phyloP scores from a whole-genome alignment of 768 basidiomycete species.

The Kwoniella dejecticola region DNA sequence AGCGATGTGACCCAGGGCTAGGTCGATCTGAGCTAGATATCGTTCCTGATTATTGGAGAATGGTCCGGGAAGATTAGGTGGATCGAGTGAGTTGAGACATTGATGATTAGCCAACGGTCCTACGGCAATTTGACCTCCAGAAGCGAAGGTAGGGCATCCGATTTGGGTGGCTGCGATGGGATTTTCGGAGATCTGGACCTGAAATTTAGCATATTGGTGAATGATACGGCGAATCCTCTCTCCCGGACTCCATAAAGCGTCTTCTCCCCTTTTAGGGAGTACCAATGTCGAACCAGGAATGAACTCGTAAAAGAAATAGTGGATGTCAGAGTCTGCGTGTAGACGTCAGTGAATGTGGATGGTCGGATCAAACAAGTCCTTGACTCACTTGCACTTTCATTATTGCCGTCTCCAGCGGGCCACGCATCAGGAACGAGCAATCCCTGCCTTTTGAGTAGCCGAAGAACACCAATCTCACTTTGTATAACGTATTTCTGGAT shows the following conservation, averaged over 20 bases:
- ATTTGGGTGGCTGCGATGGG: neutral
- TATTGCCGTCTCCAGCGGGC: neutral
- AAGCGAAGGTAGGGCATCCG: neutral
- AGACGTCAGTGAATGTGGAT: neutral
- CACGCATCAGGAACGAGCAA: neutral
- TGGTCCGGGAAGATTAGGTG: slow-evolving; percentile 21
- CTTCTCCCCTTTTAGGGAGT: neutral
- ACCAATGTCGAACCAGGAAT: neutral
- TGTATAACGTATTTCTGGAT: neutral
- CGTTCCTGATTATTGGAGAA: slow-evolving; percentile 18
- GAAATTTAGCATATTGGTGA: neutral
- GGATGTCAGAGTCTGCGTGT: neutral
- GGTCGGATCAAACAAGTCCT: neutral
- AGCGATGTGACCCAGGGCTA: neutral
- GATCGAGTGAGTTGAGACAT: neutral
- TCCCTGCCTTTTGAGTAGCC: neutral
- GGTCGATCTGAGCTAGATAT: slow-evolving; percentile 14
- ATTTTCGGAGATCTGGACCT: neutral
- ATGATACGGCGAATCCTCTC: neutral
- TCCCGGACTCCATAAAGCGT: neutral
- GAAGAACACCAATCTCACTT: slow-evolving; percentile 3
- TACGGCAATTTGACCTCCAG: neutral
- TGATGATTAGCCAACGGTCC: slow-evolving; percentile 1
- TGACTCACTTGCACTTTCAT: neutral
- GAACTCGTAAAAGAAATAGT: neutral